Evolutionary conservation across 2,329 filamentous ascomycete genomes (phyloP).

Genomic region (Myriosclerotinia duriaeana): DNA sequence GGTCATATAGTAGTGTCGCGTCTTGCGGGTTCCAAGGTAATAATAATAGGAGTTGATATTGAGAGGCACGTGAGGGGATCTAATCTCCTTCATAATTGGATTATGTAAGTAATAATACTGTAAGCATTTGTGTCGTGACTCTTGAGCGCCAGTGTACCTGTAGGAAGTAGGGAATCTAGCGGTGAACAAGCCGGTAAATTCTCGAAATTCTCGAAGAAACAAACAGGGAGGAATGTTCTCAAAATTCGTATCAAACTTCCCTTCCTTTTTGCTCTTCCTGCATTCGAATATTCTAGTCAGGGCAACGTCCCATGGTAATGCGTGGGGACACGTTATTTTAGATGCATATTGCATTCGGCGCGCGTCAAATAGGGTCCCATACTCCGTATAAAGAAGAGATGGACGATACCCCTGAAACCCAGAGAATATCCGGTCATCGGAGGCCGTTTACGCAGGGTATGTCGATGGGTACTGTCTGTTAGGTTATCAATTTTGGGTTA

Average conservation of each 20-base stretch:
- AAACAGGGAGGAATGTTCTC: not conserved
- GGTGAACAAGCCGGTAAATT: not conserved
- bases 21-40: too few species aligned
- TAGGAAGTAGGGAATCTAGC: not conserved
- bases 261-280: not conserved
- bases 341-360: conserved; percentile 2
- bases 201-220: conserved; percentile 1
- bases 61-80: too few species aligned
- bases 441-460: conserved; percentile 3
- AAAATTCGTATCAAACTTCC: not conserved
- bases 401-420: conserved; percentile 1
- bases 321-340: not conserved
- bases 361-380: conserved; percentile 6
- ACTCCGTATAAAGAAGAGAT: not conserved
- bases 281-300: not conserved
- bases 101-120: too few species aligned
- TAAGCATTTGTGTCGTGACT: too few species aligned
- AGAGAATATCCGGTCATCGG: not conserved
- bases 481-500: not conserved
- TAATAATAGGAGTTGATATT: too few species aligned
- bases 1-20: too few species aligned
- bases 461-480: not conserved
- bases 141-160: too few species aligned
- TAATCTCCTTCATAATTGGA: too few species aligned
- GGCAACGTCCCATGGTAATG: not conserved